Evolutionary conservation across 2,329 filamentous ascomycete species (phyloP).

Genomic region (Penicillium sclerotiorum): DNA sequence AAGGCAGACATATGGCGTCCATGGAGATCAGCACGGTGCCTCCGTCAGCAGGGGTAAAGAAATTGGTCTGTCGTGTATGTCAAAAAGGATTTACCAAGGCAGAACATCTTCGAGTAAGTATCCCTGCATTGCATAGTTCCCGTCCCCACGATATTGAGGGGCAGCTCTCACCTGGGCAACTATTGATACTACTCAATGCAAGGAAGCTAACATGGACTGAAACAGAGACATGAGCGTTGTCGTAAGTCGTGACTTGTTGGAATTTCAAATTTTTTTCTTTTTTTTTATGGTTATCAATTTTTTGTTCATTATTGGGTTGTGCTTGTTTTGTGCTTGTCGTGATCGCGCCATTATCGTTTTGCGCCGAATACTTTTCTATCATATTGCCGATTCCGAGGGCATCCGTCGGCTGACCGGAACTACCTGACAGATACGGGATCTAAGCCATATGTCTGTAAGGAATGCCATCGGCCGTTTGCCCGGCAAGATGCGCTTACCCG

Average conservation of each 20-base stretch:
- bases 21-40: constrained; percentile 15
- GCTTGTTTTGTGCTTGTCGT: neutral
- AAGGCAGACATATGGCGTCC: constrained; percentile 1
- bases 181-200: neutral
- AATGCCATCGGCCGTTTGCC: constrained; percentile 45
- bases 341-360: neutral
- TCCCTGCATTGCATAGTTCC: neutral
- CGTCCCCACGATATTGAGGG: constrained; percentile 17
- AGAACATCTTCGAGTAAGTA: constrained; percentile 43
- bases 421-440: constrained; percentile 41
- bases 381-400: constrained; percentile 1
- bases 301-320: neutral
- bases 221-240: constrained; percentile 48
- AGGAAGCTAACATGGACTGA: constrained; percentile 9
- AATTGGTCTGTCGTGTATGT: constrained; percentile 42
- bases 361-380: neutral
- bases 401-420: constrained; percentile 22
- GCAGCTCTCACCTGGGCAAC: constrained; percentile 2
- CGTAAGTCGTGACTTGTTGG: constrained; percentile 35
- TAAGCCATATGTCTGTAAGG: constrained; percentile 46
- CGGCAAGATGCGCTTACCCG: constrained; percentile 50
- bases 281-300: neutral
- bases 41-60: constrained; percentile 25
- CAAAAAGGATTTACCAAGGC: constrained; percentile 47
- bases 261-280: neutral